phyloP scores from a whole-genome alignment of 2,329 filamentous ascomycete genomes.

The Verticillium zaregamsianum region DNA sequence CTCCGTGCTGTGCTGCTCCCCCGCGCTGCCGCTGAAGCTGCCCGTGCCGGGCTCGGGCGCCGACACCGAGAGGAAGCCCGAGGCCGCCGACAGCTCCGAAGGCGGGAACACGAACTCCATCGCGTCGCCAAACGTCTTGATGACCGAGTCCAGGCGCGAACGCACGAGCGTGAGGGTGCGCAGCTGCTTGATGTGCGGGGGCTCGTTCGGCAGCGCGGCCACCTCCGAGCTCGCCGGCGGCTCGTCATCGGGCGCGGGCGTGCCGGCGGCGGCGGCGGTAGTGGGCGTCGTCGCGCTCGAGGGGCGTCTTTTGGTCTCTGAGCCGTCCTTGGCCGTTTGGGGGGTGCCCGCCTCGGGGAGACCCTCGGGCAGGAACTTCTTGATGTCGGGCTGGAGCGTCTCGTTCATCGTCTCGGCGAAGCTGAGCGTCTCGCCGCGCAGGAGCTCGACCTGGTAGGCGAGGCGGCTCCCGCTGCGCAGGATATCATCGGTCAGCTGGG shows the following conservation, averaged over 20 bases:
- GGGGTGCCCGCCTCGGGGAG: conserved; percentile 22
- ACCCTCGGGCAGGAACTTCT: conserved; percentile 62
- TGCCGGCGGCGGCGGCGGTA: conserved; percentile 1
- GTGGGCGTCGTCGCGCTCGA: conserved; percentile 8
- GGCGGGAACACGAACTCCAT: conserved; percentile 94
- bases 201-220: conserved; percentile 37
- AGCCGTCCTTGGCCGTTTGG: conserved; percentile 4
- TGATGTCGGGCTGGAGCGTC: conserved; percentile 66
- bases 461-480: conserved; percentile 81
- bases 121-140: conserved; percentile 87
- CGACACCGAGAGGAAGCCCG: conserved; percentile 85
- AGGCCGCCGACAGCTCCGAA: conserved; percentile 77
- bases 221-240: conserved; percentile 9
- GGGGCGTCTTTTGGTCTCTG: conserved; percentile 16
- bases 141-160: conserved; percentile 79
- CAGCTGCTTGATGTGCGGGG: conserved; percentile 70
- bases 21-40: conserved; percentile 23
- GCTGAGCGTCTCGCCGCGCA: conserved; percentile 83
- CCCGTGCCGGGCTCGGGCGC: conserved; percentile 67
- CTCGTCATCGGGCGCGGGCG: conserved; percentile 5
- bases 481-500: conserved; percentile 91
- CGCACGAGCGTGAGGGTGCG: conserved; percentile 81
- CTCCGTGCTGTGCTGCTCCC: conserved; percentile 63
- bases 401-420: conserved; percentile 75
- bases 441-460: conserved; percentile 89